Conservation (phyloP, 179 eudicot genomes). For the Sideroxylon spinosum region DNA sequence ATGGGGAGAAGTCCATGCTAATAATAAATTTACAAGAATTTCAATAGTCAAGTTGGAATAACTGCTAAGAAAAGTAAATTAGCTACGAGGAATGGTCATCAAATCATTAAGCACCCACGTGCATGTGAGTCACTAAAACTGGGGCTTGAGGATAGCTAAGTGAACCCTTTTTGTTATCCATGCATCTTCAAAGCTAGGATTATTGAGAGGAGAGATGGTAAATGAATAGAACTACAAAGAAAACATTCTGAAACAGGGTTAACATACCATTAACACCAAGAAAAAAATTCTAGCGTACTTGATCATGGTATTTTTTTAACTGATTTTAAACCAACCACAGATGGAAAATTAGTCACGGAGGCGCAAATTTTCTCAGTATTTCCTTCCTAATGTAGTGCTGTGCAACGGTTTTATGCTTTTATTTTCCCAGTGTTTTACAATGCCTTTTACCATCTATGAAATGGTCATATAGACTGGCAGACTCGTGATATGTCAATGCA, state of each 20-base stretch:
- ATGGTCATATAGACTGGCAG: background rate
- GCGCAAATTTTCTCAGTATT: background rate
- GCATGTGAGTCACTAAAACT: background rate
- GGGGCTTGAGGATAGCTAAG: background rate
- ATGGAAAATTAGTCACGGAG: background rate
- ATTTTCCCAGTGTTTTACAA: background rate
- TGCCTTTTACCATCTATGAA: background rate
- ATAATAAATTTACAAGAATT: background rate
- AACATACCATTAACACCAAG: background rate
- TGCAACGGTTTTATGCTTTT: background rate
- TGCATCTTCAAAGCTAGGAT: background rate
- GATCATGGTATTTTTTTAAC: background rate
- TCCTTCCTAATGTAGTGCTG: background rate
- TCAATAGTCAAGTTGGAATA: constrained; percentile 2
- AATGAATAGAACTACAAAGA: background rate
- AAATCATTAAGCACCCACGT: background rate
- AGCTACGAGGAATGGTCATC: background rate
- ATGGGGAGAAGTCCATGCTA: background rate
- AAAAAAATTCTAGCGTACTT: background rate
- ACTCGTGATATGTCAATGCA: background rate
- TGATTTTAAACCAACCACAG: no score
- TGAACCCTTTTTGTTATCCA: background rate
- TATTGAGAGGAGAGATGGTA: background rate
- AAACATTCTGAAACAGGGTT: background rate
- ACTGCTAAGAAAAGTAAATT: background rate